phyloP scores from a whole-genome alignment of 306 rosid genomes.

The Cicer yamashitae region DNA sequence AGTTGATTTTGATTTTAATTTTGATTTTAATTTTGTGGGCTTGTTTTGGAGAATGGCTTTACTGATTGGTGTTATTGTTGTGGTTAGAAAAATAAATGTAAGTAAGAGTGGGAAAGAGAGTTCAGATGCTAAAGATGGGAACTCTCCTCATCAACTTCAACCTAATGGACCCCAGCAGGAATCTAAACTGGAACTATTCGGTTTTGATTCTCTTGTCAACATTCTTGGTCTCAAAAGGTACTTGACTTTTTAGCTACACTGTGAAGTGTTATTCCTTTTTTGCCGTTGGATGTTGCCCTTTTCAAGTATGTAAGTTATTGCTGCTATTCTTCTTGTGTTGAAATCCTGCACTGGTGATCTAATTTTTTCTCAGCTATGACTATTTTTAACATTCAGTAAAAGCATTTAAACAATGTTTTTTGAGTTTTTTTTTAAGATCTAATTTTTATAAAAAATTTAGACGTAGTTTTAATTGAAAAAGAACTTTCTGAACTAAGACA shows the following conservation, averaged over 20 bases:
- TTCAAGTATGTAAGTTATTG: background rate
- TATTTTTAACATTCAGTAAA: constrained; percentile 9
- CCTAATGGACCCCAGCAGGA: constrained; percentile 77
- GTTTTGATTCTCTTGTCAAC: constrained; percentile 98
- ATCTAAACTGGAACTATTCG: constrained; percentile 89
- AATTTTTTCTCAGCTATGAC: background rate
- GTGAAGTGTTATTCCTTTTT: constrained; percentile 22
- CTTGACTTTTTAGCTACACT: constrained; percentile 28
- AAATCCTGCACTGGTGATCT: constrained; percentile 14
- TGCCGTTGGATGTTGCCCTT: constrained; percentile 1
- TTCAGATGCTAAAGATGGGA: constrained; percentile 57
- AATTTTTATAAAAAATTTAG: background rate
- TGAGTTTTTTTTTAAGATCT: background rate
- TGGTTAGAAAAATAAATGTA: constrained; percentile 72
- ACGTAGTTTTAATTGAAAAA: background rate
- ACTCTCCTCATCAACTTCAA: constrained; percentile 51
- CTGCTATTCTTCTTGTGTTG: constrained; percentile 18
- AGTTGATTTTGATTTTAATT: background rate
- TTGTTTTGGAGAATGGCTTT: constrained; percentile 1
- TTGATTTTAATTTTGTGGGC: background rate
- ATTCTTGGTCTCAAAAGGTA: constrained; percentile 99
- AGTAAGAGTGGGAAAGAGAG: constrained; percentile 48
- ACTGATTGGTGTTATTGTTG: constrained; percentile 28
- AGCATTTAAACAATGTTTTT: background rate
- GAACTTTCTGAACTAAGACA: background rate